Evolutionary conservation across 2,329 filamentous ascomycete genomes (phyloP).

Genomic region (Tolypocladium nubicola): DNA sequence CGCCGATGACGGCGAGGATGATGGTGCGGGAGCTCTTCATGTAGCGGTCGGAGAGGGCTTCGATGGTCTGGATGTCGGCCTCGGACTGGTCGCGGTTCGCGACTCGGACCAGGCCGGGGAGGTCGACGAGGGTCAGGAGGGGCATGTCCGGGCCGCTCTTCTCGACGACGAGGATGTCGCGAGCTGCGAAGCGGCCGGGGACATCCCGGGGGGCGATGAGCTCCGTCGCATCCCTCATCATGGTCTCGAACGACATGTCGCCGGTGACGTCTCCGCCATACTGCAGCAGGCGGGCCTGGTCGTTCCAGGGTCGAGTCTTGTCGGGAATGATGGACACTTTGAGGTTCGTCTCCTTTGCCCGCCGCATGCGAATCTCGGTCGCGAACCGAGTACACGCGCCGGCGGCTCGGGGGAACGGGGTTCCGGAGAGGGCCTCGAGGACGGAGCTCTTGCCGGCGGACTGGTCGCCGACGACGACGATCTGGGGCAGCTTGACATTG

Average conservation of each 20-base stretch:
- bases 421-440: constrained; percentile 52
- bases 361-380: constrained; percentile 46
- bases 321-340: constrained; percentile 46
- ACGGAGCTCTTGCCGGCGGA: constrained; percentile 55
- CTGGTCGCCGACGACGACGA: constrained; percentile 55
- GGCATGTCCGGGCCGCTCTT: constrained; percentile 48
- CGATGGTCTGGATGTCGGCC: constrained; percentile 41
- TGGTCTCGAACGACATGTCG: constrained; percentile 34
- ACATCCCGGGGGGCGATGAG: constrained; percentile 39
- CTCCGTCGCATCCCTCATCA: constrained; percentile 40
- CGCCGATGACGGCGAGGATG: constrained; percentile 44
- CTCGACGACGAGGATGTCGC: constrained; percentile 47
- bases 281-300: constrained; percentile 35
- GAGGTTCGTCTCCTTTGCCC: constrained; percentile 31
- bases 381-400: constrained; percentile 52
- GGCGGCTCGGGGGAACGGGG: constrained; percentile 48
- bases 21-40: constrained; percentile 46
- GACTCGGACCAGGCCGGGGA: constrained; percentile 47
- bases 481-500: constrained; percentile 45
- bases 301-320: constrained; percentile 31
- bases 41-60: constrained; percentile 39
- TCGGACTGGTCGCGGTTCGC: constrained; percentile 42
- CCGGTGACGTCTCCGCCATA: constrained; percentile 36
- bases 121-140: constrained; percentile 49
- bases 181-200: constrained; percentile 38